Conservation (phyloP, 257 asterid species). For the Perilla frutescens region DNA sequence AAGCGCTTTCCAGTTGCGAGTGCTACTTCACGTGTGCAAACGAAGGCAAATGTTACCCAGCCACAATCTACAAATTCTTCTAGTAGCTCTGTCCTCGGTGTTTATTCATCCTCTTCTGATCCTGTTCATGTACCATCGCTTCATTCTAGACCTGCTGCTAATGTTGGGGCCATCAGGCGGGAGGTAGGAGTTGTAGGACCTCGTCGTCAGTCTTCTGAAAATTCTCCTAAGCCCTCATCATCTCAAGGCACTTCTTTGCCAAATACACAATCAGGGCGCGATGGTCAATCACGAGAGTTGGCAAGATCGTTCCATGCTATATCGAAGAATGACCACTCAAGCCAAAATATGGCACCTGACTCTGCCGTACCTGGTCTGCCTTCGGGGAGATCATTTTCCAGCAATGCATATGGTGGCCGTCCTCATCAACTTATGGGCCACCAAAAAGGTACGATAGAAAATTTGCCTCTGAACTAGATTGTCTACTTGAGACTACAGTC, state of each 20-base stretch:
- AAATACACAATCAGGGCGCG: conserved; percentile 53
- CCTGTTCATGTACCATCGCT: conserved; percentile 99
- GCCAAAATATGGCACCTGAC: conserved; percentile 55
- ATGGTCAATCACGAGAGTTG: conserved; percentile 58
- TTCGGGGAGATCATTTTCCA: conserved; percentile 57
- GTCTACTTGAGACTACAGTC: not conserved
- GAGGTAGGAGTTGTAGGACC: conserved; percentile 97
- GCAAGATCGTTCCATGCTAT: conserved; percentile 45
- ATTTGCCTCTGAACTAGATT: conserved; percentile 27
- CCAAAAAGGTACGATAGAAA: conserved; percentile 66
- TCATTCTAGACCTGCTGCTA: conserved; percentile 80
- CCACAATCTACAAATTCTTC: conserved; percentile 61
- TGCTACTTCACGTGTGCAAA: conserved; percentile 50
- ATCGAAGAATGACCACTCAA: conserved; percentile 56
- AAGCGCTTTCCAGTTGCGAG: conserved; percentile 44
- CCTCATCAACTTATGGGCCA: conserved; percentile 71
- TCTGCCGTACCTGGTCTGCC: conserved; percentile 51
- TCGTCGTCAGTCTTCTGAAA: conserved; percentile 70
- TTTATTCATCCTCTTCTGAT: conserved; percentile 92
- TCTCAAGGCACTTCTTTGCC: conserved; percentile 56
- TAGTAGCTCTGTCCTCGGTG: conserved; percentile 71
- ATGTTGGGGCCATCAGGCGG: conserved; percentile 89
- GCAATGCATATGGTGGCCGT: conserved; percentile 60
- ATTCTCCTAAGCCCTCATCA: conserved; percentile 48
- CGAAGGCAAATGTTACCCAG: conserved; percentile 56